Base-by-base conservation (phyloP, 805 yeast species). In the Lipomyces oligophaga region DNA sequence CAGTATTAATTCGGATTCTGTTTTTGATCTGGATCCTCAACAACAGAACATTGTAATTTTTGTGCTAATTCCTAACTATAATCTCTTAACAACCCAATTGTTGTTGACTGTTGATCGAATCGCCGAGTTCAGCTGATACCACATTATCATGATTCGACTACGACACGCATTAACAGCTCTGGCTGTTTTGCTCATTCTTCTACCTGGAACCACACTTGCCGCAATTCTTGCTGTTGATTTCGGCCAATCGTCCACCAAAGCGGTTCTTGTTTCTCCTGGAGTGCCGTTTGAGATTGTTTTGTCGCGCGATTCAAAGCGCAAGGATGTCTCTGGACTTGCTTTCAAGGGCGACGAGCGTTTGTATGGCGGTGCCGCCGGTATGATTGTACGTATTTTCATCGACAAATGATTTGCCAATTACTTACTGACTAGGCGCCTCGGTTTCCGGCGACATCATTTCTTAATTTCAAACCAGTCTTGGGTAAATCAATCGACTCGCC, bases 291-390 rank as follows among this genome's bases (percentile, higher is more conserved):
- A 93, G 60, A 76, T 93, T 33, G 82, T 93, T 11, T 70, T 93
- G 52, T 86, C 97, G 3, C 82, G 86, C 21, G 97, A 93, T 60
- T 83, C 96, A 2, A 86, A 88, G 66, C 75, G 98, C 47, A 93
- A 93, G 63, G 97, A 90, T 59, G 71, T 81, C 3, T 76, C 89
- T 3, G 96, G 94, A 0, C 58, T 93, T 10, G 81, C 85, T 0
- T 71, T 89, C 50, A 76, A 80, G 40, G 58, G 68, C 25, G 55
- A 64, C 45, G 34, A 59, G 33, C 40, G 58, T n/a, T 18, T 54
- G 1, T 54, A 50, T 27, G 58, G 58, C 3, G 34, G 44, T 25
- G 32, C 35, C 21, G 58, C 64, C 44, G 67, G 70, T 24, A 80
- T 73, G 20, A 49, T 83, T 13, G 90, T 84, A 60, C 74, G 97